Conservation (phyloP, 768 basidiomycete species). For the Phaffia australis region DNA sequence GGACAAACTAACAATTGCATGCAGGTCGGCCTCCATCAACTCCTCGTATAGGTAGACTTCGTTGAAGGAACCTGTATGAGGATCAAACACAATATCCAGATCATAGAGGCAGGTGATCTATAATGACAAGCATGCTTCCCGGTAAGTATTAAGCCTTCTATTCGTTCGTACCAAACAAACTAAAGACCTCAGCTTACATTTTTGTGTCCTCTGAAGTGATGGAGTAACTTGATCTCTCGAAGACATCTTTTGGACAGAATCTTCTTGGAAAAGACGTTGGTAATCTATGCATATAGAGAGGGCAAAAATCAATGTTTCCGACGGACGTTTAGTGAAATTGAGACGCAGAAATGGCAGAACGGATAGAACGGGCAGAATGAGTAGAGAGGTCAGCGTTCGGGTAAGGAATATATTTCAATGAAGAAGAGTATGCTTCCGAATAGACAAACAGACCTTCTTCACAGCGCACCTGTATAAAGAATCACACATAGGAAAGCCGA, state of each 20-base stretch:
- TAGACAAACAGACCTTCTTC: slow-evolving; percentile 26
- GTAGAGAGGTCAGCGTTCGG: not conserved
- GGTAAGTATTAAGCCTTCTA: slow-evolving; percentile 3
- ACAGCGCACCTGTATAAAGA: slow-evolving; percentile 31
- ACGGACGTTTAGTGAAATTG: slow-evolving; percentile 59
- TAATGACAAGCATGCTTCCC: not conserved
- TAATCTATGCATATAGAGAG: slow-evolving; percentile 30
- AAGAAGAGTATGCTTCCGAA: not conserved
- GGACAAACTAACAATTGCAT: slow-evolving; percentile 67
- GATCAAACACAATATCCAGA: slow-evolving; percentile 93
- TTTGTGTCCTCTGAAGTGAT: slow-evolving; percentile 98
- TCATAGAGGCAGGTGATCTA: slow-evolving; percentile 95
- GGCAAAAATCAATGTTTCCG: not conserved
- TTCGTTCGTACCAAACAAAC: not conserved
- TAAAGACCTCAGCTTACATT: slow-evolving; percentile 52
- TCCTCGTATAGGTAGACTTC: slow-evolving; percentile 91
- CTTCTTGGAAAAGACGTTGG: slow-evolving; percentile 38
- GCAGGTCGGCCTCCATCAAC: slow-evolving; percentile 98
- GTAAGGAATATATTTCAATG: not conserved
- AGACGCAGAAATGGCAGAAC: slow-evolving; percentile 31
- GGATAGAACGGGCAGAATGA: not conserved
- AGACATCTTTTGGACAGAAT: slow-evolving; percentile 95
- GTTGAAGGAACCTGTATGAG: slow-evolving; percentile 72
- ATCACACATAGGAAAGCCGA: not conserved
- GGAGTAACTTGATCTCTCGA: slow-evolving; percentile 78